A percentile compares a stretch with the other conserved stretches of the same genome.
phyloP scores from a whole-genome alignment of 2,329 filamentous ascomycete species.

The Colletotrichum aenigma region DNA sequence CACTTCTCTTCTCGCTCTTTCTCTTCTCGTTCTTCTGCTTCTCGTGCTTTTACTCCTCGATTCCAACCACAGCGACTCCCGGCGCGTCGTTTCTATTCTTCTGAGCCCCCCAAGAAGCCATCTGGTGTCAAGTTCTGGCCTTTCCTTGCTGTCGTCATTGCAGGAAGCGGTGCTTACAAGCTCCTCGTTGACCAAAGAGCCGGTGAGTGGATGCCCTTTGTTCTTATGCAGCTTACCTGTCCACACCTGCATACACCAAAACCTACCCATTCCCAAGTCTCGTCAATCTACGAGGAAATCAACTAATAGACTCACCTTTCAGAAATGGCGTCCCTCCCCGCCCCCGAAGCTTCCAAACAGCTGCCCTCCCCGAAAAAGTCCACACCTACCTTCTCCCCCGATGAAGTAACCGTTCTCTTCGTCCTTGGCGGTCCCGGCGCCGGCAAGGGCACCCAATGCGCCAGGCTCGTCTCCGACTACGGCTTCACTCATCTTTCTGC shows the following conservation, averaged over 20 bases:
- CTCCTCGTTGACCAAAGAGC: slow-evolving; percentile 53
- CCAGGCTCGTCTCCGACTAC: slow-evolving; percentile 84
- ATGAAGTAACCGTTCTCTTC: slow-evolving; percentile 90
- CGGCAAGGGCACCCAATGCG: slow-evolving; percentile 96
- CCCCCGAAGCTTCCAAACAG: slow-evolving; percentile 43
- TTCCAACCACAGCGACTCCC: slow-evolving; percentile 9
- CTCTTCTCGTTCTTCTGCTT: neutral
- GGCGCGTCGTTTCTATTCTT: slow-evolving; percentile 44
- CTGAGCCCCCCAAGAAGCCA: slow-evolving; percentile 36
- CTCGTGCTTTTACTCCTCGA: neutral
- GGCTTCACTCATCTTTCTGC: slow-evolving; percentile 93
- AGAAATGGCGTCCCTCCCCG: slow-evolving; percentile 44
- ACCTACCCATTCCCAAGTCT: neutral
- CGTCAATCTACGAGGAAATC: neutral
- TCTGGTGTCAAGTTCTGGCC: slow-evolving; percentile 61
- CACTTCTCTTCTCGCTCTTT: neutral
- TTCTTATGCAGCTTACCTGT: neutral
- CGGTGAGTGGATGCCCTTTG: slow-evolving; percentile 39
- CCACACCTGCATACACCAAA: neutral
- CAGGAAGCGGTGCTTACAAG: slow-evolving; percentile 54
- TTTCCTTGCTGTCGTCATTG: slow-evolving; percentile 53
- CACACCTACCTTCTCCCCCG: slow-evolving; percentile 72
- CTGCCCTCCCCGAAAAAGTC: slow-evolving; percentile 57
- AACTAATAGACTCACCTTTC: slow-evolving; percentile 18
- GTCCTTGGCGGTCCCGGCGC: slow-evolving; percentile 95